A percentile compares a stretch with the other conserved stretches of the same genome.
phyloP scores from a whole-genome alignment of 768 basidiomycete genomes.

The Boletus rubropictus region DNA sequence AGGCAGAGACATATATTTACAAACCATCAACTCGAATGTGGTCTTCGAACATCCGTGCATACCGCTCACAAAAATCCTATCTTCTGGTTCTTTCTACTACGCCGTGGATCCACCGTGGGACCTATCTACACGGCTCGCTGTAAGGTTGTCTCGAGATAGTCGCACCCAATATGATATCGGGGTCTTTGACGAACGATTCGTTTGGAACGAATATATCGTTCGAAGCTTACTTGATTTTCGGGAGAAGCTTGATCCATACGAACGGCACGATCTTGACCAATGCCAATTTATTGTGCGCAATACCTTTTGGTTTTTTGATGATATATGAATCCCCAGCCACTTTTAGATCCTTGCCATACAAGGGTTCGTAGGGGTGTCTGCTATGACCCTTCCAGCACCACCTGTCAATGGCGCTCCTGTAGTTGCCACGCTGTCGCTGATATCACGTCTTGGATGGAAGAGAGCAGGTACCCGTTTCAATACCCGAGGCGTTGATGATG shows the following conservation, averaged over 20 bases:
- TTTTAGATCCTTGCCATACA: constrained; percentile 82
- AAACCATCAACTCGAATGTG: constrained; percentile 36
- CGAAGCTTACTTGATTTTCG: constrained; percentile 85
- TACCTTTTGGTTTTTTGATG: constrained; percentile 5
- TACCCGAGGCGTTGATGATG: constrained; percentile 92
- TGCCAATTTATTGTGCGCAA: constrained; percentile 78
- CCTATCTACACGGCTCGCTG: constrained; percentile 74
- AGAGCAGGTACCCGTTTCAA: constrained; percentile 97
- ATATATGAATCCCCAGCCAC: constrained; percentile 4
- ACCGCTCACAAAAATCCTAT: constrained; percentile 85
- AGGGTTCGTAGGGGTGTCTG: constrained; percentile 84
- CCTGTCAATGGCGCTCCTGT: constrained; percentile 69
- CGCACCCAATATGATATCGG: constrained; percentile 42
- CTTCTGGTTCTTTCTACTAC: constrained; percentile 91
- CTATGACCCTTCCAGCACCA: constrained; percentile 70
- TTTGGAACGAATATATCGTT: constrained; percentile 94
- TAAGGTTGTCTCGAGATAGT: constrained; percentile 54
- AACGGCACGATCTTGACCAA: constrained; percentile 69
- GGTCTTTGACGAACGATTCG: constrained; percentile 78
- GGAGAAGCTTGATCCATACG: constrained; percentile 61
- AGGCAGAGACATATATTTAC: constrained; percentile 42
- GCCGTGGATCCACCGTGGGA: constrained; percentile 83
- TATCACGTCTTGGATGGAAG: constrained; percentile 89
- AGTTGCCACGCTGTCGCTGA: constrained; percentile 70
- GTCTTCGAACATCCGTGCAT: constrained; percentile 86